These are phyloP conservation scores for Toxoplasma gondii DNA, from an alignment of 169 alveolate species.

Conservation along the genomic window DNA sequence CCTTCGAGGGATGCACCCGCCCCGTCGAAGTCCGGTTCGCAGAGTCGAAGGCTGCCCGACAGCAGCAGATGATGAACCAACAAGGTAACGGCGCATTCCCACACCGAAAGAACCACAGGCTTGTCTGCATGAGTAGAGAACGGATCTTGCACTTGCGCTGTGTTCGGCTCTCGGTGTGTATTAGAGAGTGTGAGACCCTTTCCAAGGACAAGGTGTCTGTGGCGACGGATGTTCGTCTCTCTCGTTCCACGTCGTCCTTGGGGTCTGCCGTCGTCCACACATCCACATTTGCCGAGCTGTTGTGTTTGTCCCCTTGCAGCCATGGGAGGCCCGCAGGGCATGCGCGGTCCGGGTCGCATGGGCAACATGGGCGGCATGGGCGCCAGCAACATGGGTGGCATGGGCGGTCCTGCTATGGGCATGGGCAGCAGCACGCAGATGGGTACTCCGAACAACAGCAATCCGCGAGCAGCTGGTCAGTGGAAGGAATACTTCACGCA, in stretches of 20 bases:
- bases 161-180: too few relatives aligned
- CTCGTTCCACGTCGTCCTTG: too few relatives aligned
- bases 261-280: too few relatives aligned
- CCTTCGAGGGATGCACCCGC: conserved; percentile 85
- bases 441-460: background rate
- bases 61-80: conserved; percentile 41
- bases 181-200: too few relatives aligned
- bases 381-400: conserved; percentile 7
- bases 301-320: background rate
- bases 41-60: conserved; percentile 71
- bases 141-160: too few relatives aligned
- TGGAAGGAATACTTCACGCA: conserved; percentile 76
- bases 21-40: conserved; percentile 92
- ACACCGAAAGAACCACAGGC: background rate
- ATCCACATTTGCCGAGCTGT: background rate
- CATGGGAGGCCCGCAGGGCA: conserved; percentile 30
- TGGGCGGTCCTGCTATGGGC: conserved; percentile 20
- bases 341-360: background rate
- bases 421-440: background rate
- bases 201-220: too few relatives aligned
- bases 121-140: too few relatives aligned
- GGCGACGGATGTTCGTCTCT: too few relatives aligned
- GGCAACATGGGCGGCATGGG: conserved; percentile 30
- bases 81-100: background rate
- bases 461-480: conserved; percentile 74